Conservation (phyloP, 495 filamentous ascomycete genomes). For the Penicillium steckii region DNA sequence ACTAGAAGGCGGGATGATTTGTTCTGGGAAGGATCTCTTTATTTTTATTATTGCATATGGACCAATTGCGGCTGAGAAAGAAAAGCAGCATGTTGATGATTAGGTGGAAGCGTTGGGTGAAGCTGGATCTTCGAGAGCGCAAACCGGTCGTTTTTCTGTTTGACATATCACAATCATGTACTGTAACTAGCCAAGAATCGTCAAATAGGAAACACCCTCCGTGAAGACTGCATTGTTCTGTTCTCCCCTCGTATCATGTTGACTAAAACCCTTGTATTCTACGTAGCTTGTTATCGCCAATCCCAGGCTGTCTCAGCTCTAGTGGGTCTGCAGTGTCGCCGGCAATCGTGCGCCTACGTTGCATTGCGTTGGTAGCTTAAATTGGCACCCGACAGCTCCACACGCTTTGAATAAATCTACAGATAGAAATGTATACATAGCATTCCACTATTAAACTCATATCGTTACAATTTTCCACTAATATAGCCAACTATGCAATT, state of each 20-base stretch:
- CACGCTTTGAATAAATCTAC: too few relatives aligned
- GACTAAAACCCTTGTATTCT: not conserved
- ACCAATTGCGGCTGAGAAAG: conserved; percentile 13
- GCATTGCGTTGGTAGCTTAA: not conserved
- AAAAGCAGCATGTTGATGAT: conserved; percentile 8
- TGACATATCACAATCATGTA: conserved; percentile 17
- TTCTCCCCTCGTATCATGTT: not conserved
- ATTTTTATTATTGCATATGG: conserved; percentile 16
- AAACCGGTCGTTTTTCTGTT: conserved; percentile 20
- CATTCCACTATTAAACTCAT: too few relatives aligned
- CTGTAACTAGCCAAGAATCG: conserved; percentile 24
- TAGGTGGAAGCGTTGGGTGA: not conserved
- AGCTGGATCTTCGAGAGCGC: conserved; percentile 1
- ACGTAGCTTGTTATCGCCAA: not conserved
- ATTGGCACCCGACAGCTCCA: not conserved
- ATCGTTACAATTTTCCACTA: too few relatives aligned
- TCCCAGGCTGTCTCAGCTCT: not conserved
- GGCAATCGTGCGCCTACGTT: not conserved
- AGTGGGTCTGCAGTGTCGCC: not conserved
- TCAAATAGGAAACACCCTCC: conserved; percentile 25
- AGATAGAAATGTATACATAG: too few relatives aligned
- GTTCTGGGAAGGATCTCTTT: conserved; percentile 7
- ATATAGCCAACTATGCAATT: not conserved
- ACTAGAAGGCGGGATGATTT: conserved; percentile 26
- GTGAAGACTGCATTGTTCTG: conserved; percentile 9